These are phyloP conservation scores for Paulownia fortunei DNA, from an alignment of 257 asterid species.

Conservation along the genomic window DNA sequence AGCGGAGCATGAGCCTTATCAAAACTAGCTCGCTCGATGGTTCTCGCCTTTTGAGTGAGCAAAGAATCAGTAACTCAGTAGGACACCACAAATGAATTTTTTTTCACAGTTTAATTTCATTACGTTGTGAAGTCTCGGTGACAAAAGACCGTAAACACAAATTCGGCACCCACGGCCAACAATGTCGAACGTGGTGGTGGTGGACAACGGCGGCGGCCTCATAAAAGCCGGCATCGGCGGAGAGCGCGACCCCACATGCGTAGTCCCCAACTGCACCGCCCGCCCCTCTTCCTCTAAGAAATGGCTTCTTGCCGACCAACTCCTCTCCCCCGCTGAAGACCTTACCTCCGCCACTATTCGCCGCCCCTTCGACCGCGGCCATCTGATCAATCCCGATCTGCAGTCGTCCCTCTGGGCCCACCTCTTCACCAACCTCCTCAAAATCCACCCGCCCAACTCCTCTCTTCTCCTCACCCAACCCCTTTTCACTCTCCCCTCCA, in stretches of 20 bases:
- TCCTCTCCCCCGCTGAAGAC: constrained; percentile 84
- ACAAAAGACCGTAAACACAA: not conserved
- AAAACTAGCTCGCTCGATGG: too few relatives aligned
- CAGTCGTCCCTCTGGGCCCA: constrained; percentile 87
- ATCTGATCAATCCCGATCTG: constrained; percentile 89
- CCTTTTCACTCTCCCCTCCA: constrained; percentile 84
- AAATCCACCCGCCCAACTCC: constrained; percentile 62
- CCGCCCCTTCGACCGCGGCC: constrained; percentile 95
- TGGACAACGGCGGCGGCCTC: constrained; percentile 94
- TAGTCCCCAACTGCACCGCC: constrained; percentile 90
- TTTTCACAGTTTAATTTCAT: too few relatives aligned
- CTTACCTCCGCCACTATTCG: constrained; percentile 96
- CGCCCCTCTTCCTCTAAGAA: constrained; percentile 86
- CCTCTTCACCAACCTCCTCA: constrained; percentile 73
- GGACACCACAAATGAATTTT: too few relatives aligned
- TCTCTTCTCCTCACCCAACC: constrained; percentile 90
- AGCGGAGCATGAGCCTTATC: too few relatives aligned
- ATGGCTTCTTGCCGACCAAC: constrained; percentile 81
- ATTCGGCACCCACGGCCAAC: not conserved
- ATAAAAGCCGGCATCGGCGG: constrained; percentile 93
- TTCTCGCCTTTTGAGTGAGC: too few relatives aligned
- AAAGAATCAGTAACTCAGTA: too few relatives aligned
- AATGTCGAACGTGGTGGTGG: constrained; percentile 78
- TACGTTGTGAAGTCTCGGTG: too few relatives aligned
- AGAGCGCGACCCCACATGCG: constrained; percentile 78